Percentiles rank a stretch among this genome's conserved stretches.
Evolutionary conservation across 1,139 yeast genomes (phyloP).

Genomic region (Geotrichum australiense): DNA sequence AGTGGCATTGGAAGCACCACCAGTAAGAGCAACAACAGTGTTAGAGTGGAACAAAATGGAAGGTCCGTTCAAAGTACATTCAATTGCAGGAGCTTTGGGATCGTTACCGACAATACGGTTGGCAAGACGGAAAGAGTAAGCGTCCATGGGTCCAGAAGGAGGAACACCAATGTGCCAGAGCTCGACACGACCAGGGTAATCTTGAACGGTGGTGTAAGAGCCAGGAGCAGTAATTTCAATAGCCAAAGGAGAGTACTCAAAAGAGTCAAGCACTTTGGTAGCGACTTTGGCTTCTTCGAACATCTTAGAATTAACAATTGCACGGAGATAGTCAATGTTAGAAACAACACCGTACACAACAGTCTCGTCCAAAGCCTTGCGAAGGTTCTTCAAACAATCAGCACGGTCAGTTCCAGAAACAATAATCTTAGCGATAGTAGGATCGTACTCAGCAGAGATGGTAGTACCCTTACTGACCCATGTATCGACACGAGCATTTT

Average conservation of each 20-base stretch:
- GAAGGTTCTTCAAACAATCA: constrained; percentile 71
- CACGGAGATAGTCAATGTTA: constrained; percentile 80
- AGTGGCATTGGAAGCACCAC: constrained; percentile 66
- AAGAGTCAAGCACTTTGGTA: constrained; percentile 82
- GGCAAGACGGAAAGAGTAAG: constrained; percentile 80
- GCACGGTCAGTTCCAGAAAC: constrained; percentile 85
- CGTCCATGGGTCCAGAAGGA: constrained; percentile 98
- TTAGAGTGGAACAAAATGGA: constrained; percentile 75
- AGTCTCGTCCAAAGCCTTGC: constrained; percentile 78
- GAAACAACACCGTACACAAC: constrained; percentile 83
- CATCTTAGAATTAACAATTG: constrained; percentile 77
- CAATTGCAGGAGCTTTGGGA: constrained; percentile 76
- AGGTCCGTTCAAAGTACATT: constrained; percentile 84
- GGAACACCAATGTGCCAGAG: constrained; percentile 94
- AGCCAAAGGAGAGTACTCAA: constrained; percentile 71
- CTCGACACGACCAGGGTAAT: constrained; percentile 86
- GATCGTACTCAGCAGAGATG: constrained; percentile 90
- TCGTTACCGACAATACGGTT: constrained; percentile 87
- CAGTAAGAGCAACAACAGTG: constrained; percentile 72
- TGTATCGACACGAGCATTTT: constrained; percentile 86
- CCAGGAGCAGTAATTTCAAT: constrained; percentile 83
- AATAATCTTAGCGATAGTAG: constrained; percentile 91
- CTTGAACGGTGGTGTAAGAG: constrained; percentile 92
- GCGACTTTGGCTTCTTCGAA: constrained; percentile 77
- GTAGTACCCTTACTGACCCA: constrained; percentile 92